A percentile compares a stretch with the other conserved stretches of the same genome.
These are phyloP conservation scores for Leccinum barrowsii DNA, from an alignment of 768 basidiomycete genomes.

Conservation along the genomic window DNA sequence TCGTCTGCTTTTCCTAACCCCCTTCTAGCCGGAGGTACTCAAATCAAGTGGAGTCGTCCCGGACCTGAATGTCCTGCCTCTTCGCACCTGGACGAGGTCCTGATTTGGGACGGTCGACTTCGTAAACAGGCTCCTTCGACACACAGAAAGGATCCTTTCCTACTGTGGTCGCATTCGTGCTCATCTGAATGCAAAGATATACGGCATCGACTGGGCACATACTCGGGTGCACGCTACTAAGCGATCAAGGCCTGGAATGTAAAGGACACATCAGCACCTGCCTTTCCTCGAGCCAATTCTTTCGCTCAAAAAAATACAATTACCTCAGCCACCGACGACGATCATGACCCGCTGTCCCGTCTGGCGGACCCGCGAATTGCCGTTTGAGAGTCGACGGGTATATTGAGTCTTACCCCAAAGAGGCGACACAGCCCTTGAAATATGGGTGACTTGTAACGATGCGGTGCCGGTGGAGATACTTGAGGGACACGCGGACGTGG, in stretches of 20 bases:
- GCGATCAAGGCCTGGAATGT: conserved; percentile 71
- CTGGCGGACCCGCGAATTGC: conserved; percentile 89
- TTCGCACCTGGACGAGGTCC: conserved; percentile 79
- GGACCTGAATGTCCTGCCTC: conserved; percentile 81
- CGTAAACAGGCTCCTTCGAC: conserved; percentile 21
- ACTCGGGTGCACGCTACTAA: conserved; percentile 41
- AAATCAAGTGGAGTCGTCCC: conserved; percentile 96
- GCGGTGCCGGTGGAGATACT: conserved; percentile 62
- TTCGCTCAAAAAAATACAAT: conserved; percentile 10
- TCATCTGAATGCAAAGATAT: conserved; percentile 81
- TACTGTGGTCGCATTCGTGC: conserved; percentile 63
- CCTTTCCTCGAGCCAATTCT: conserved; percentile 10
- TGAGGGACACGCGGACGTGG: conserved; percentile 87
- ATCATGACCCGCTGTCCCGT: conserved; percentile 85
- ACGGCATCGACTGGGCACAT: conserved; percentile 97
- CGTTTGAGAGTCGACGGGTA: conserved; percentile 75
- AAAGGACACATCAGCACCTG: conserved; percentile 16
- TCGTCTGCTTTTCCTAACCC: neutral
- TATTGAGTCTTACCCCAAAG: conserved; percentile 89
- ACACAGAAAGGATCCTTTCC: conserved; percentile 84
- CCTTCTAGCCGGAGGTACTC: conserved; percentile 73
- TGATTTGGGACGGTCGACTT: conserved; percentile 94
- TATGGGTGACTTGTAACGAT: conserved; percentile 53
- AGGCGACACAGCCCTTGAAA: conserved; percentile 77
- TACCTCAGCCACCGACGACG: conserved; percentile 39